A percentile compares a stretch with the other conserved stretches of the same genome.
Evolutionary conservation across 495 filamentous ascomycete species (phyloP).

Genomic region (Tuber brumale): DNA sequence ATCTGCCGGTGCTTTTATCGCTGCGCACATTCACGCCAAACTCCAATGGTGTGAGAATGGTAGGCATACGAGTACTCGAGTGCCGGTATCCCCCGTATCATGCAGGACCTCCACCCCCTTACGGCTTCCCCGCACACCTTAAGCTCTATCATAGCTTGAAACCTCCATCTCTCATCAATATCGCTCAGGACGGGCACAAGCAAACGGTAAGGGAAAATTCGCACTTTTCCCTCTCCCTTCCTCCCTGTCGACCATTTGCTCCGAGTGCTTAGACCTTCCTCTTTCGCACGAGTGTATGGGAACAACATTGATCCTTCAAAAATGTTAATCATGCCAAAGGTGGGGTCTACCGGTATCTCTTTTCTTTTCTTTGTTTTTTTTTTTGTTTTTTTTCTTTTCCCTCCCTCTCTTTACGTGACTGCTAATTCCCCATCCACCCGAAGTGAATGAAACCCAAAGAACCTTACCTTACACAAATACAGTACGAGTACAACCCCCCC

Average conservation of each 20-base stretch:
- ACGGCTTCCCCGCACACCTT: background rate
- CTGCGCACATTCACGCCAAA: background rate
- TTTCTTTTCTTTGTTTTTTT: background rate
- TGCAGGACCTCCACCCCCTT: background rate
- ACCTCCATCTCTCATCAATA: background rate
- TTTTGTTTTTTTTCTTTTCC: too few relatives aligned
- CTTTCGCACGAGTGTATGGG: too few relatives aligned
- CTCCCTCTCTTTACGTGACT: background rate
- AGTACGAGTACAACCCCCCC: too few relatives aligned
- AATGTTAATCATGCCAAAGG: too few relatives aligned
- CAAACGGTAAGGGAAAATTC: background rate
- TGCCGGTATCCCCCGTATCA: background rate
- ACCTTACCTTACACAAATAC: background rate
- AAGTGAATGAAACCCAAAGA: background rate
- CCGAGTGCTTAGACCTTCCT: too few relatives aligned
- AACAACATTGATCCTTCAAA: too few relatives aligned
- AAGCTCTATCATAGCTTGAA: background rate
- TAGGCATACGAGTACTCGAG: background rate
- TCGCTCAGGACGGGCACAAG: background rate
- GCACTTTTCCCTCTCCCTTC: too few relatives aligned
- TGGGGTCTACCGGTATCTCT: too few relatives aligned
- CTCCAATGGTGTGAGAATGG: background rate
- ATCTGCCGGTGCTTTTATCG: background rate
- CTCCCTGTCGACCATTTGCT: background rate
- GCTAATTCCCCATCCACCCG: background rate